Conservation (phyloP, 1,139 yeast genomes). For the Pichia sp. region DNA sequence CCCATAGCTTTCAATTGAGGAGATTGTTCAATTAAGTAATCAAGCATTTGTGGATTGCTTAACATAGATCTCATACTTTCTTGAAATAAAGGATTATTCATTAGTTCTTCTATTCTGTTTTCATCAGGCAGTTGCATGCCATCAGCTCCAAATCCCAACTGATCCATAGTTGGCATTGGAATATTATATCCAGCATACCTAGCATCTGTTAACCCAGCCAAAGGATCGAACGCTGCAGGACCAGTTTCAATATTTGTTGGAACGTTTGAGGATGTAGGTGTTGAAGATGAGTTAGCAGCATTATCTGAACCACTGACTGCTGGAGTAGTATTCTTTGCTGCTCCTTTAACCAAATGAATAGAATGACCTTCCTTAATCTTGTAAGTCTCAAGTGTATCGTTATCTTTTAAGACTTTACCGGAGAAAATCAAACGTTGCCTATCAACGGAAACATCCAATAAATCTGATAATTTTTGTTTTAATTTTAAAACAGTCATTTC, state of each 20-base stretch:
- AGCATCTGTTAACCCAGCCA: slow-evolving; percentile 90
- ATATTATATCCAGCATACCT: slow-evolving; percentile 84
- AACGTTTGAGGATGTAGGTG: slow-evolving; percentile 30
- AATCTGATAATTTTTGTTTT: slow-evolving; percentile 54
- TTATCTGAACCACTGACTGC: slow-evolving; percentile 17
- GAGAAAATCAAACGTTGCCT: slow-evolving; percentile 87
- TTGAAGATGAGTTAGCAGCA: slow-evolving; percentile 23
- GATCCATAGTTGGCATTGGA: slow-evolving; percentile 70
- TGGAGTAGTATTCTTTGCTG: slow-evolving; percentile 29
- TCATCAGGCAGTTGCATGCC: slow-evolving; percentile 76
- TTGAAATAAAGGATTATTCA: slow-evolving; percentile 75
- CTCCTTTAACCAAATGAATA: slow-evolving; percentile 76
- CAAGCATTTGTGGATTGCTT: slow-evolving; percentile 75
- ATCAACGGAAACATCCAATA: slow-evolving; percentile 58
- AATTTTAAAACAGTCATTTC: slow-evolving; percentile 56
- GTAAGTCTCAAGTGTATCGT: slow-evolving; percentile 64
- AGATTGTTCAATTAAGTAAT: slow-evolving; percentile 70
- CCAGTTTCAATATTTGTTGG: slow-evolving; percentile 84
- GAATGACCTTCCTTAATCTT: slow-evolving; percentile 83
- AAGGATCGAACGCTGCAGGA: slow-evolving; percentile 79
- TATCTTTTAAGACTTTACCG: slow-evolving; percentile 86
- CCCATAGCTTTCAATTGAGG: slow-evolving; percentile 85
- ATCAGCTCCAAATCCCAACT: slow-evolving; percentile 74
- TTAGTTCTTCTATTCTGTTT: slow-evolving; percentile 63
- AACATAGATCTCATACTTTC: slow-evolving; percentile 76